These are phyloP conservation scores for Tirmania nivea DNA, from an alignment of 495 filamentous ascomycete species.

Conservation along the genomic window DNA sequence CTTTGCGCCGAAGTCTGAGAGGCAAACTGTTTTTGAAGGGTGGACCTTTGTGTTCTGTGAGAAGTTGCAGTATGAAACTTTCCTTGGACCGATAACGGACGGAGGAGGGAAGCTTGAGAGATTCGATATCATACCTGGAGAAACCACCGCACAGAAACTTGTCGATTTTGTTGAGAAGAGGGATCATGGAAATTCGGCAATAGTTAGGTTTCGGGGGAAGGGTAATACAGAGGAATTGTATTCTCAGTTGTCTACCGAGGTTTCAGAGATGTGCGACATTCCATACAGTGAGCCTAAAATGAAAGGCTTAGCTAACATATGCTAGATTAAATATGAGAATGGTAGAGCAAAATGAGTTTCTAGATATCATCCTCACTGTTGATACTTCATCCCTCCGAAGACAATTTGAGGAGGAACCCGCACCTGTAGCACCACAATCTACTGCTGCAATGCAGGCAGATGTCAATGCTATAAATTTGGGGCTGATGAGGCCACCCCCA, in stretches of 20 bases:
- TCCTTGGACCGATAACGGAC: conserved; percentile 49
- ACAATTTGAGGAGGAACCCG: conserved; percentile 27
- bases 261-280: conserved; percentile 14
- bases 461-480: no score
- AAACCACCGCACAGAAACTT: conserved; percentile 55
- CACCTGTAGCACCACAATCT: not conserved
- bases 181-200: conserved; percentile 5
- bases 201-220: conserved; percentile 49
- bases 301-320: not conserved
- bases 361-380: conserved; percentile 66
- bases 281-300: not conserved
- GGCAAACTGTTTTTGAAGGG: conserved; percentile 57
- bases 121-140: conserved; percentile 35
- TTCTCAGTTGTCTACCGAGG: conserved; percentile 8
- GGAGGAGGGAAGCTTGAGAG: conserved; percentile 66
- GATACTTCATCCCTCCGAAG: conserved; percentile 48
- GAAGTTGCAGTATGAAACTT: conserved; percentile 49
- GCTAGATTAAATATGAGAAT: conserved; percentile 45
- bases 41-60: conserved; percentile 82
- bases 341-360: conserved; percentile 76
- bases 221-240: conserved; percentile 45
- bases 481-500: no score
- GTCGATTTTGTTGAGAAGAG: conserved; percentile 47
- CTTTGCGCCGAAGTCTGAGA: conserved; percentile 44
- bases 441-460: not conserved